Percentiles rank a stretch among this genome's conserved stretches.
Evolutionary conservation across 176 grass and related monocot species (phyloP).

Genomic region (Leersia perrieri): DNA sequence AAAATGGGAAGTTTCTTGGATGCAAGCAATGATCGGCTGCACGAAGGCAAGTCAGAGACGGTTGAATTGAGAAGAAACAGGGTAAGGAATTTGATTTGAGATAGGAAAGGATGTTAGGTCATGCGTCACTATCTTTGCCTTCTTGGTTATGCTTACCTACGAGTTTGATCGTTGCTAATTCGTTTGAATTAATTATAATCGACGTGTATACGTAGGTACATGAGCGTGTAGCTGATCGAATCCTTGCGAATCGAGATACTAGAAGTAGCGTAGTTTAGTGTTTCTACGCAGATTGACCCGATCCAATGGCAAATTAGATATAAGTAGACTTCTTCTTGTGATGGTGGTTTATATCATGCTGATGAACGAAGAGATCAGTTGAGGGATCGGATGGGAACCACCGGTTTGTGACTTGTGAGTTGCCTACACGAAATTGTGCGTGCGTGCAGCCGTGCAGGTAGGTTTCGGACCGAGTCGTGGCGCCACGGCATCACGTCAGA

Average conservation of each 20-base stretch:
- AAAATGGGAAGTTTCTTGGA: slow-evolving; percentile 6
- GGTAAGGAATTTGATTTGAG: not conserved
- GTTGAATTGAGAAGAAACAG: not conserved
- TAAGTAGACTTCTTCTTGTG: no score
- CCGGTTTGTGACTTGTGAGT: no score
- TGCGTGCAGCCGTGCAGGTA: no score
- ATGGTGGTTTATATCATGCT: no score
- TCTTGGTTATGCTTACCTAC: not conserved
- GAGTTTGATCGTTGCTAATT: not conserved
- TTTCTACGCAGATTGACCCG: not conserved
- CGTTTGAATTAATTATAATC: no score
- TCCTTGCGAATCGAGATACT: no score
- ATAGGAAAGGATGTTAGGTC: not conserved
- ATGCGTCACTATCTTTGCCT: not conserved
- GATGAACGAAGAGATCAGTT: no score
- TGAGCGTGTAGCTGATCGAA: not conserved
- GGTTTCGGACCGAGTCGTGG: no score
- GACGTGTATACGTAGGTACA: not conserved
- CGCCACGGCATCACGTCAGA: no score
- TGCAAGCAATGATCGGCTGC: not conserved
- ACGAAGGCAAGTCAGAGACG: not conserved
- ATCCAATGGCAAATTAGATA: not conserved
- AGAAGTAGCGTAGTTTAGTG: not conserved
- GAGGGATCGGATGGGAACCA: no score
- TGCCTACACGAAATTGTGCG: no score